Evolutionary conservation across 148 eudicot species (phyloP), one percentile per base, ranked within the genome.

Genomic region (Salicornia ramosissima): DNA sequence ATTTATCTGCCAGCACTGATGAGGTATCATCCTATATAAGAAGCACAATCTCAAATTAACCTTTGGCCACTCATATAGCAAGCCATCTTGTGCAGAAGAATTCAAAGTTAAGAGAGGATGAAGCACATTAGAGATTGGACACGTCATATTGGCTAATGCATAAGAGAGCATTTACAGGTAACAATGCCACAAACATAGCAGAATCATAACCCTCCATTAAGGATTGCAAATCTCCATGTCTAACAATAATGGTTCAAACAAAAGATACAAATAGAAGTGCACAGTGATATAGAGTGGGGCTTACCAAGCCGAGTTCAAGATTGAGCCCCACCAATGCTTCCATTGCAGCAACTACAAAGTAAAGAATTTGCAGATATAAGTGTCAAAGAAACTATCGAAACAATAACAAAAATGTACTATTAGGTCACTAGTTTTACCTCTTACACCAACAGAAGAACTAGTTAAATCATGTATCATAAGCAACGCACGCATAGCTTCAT

Each of bases 271-370:
- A 14, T 42, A 14, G 47, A 10, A 62, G 40, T 19, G 53, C 56
- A 60, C 39, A 73, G 25, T 22, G 8, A 47, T 25, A 46, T 49
- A 47, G n/a, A 24, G 22, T 61, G 75, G 30, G 42, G 28, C 76
- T 42, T 76, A 88, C 98, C 90, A 86, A 80, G 49, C 87, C 87
- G 25, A 83, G 74, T 76, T 90, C 92, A 54, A 93, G 79, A 80
- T 86, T 69, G 70, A 93, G 82, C 52, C 96, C 98, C 56, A 72
- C 92, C 39, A 93, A 88, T 24, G 96, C 90, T 88, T 93, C 98
- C 15, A 83, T 71, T 19, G 95, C 95, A 76, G 98, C 98, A 85
- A 90, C 98, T 90, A 79, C 33, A 65, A 61, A 71, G 30, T 54
- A 74, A 64, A 36, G 15, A 47, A 9, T 42, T 36, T 19, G 45